Percentiles rank a stretch among this genome's conserved stretches.
Conservation (phyloP, 2,329 filamentous ascomycete species). For the Penicillium fuscoglaucum region DNA sequence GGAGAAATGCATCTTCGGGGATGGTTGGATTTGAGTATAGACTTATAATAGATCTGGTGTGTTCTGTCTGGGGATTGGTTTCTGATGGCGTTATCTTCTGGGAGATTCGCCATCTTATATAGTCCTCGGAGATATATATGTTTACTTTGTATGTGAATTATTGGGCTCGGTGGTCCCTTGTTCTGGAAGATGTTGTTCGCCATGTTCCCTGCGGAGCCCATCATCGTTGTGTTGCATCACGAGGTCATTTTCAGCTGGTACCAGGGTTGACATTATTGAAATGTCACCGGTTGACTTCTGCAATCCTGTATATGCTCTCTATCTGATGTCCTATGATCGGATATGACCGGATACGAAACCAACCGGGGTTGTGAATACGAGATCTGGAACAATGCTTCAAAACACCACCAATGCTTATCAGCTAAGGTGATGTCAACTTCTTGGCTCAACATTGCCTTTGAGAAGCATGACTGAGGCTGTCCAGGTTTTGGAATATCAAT, state of each 20-base stretch:
- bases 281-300: neutral
- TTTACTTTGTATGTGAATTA: neutral
- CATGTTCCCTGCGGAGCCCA: neutral
- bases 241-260: neutral
- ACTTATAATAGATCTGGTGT: neutral
- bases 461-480: neutral
- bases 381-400: conserved; percentile 23
- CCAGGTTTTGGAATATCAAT: neutral
- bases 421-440: conserved; percentile 6
- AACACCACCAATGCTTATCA: conserved; percentile 19
- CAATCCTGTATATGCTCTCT: neutral
- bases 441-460: conserved; percentile 5
- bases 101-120: conserved; percentile 8
- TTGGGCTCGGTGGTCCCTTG: neutral
- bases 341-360: conserved; percentile 1
- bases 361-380: conserved; percentile 27
- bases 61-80: neutral
- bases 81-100: conserved; percentile 3
- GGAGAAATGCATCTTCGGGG: conserved; percentile 32
- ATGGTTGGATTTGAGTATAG: conserved; percentile 17
- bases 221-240: neutral
- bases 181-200: neutral
- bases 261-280: neutral
- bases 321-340: neutral
- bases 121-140: neutral